Evolutionary conservation across 1,139 yeast genomes (phyloP).

Genomic region (Blastobotrys illinoisensis): DNA sequence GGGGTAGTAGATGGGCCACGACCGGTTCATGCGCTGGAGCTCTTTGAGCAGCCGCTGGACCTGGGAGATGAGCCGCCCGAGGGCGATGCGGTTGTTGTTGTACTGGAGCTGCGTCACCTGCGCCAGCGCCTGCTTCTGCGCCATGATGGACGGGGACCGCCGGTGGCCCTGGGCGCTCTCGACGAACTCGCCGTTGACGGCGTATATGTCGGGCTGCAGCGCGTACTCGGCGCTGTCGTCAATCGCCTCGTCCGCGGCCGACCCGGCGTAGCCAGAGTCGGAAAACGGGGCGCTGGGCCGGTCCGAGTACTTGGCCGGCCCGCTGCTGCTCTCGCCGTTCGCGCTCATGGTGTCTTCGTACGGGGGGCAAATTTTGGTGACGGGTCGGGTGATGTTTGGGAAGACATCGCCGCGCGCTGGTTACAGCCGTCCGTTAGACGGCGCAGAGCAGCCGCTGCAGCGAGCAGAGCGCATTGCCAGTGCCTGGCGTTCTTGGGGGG

Average conservation of each 20-base stretch:
- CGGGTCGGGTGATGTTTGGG: not conserved
- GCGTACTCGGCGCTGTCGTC: conserved; percentile 13
- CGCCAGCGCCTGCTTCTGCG: conserved; percentile 28
- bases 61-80: conserved; percentile 58
- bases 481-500: no score
- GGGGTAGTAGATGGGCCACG: conserved; percentile 66
- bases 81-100: conserved; percentile 57
- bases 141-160: conserved; percentile 24
- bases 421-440: not conserved
- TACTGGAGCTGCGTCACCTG: conserved; percentile 64
- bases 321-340: not conserved
- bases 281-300: not conserved
- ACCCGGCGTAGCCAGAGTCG: conserved; percentile 27
- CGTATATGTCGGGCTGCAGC: not conserved
- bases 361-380: not conserved
- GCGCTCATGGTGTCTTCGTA: not conserved
- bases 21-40: conserved; percentile 46
- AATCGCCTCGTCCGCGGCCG: conserved; percentile 16
- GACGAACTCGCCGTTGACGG: conserved; percentile 1
- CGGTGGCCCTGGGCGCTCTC: conserved; percentile 12
- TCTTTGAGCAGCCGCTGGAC: conserved; percentile 51
- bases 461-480: no score
- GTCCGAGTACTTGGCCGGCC: not conserved
- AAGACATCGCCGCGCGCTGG: not conserved
- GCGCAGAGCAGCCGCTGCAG: no score